Percentiles rank a stretch among this genome's conserved stretches.
phyloP scores from a whole-genome alignment of 768 basidiomycete genomes.

The Leccinum arenicola region DNA sequence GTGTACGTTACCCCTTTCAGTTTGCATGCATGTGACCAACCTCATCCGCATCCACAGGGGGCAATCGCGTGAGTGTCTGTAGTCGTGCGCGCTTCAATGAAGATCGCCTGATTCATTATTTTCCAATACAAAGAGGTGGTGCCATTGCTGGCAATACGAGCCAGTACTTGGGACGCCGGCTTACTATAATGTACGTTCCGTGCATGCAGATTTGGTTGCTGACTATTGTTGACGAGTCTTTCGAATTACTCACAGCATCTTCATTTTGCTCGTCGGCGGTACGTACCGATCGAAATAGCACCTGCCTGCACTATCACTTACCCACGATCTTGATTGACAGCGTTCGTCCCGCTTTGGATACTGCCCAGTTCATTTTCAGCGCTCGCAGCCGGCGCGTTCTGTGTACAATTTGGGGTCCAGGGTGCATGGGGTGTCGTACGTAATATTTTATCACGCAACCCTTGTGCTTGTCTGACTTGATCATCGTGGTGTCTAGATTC shows the following conservation, averaged over 20 bases:
- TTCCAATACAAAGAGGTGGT: slow-evolving; percentile 49
- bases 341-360: slow-evolving; percentile 81
- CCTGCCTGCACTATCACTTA: background rate
- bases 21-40: background rate
- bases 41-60: slow-evolving; percentile 29
- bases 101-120: background rate
- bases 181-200: slow-evolving; percentile 58
- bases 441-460: background rate
- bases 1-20: slow-evolving; percentile 36
- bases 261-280: slow-evolving; percentile 28
- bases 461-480: background rate
- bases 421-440: slow-evolving; percentile 87
- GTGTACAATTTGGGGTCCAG: slow-evolving; percentile 83
- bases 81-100: slow-evolving; percentile 6
- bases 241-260: slow-evolving; percentile 12
- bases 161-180: slow-evolving; percentile 79
- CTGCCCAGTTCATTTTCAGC: slow-evolving; percentile 64
- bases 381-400: slow-evolving; percentile 84
- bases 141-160: slow-evolving; percentile 66
- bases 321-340: slow-evolving; percentile 14
- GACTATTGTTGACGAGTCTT: background rate
- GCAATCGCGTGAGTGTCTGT: slow-evolving; percentile 39
- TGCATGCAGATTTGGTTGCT: background rate
- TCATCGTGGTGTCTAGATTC: slow-evolving; percentile 38
- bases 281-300: background rate